Base-by-base conservation (phyloP, 2,329 filamentous ascomycete genomes). In the Penicillium sp. region DNA sequence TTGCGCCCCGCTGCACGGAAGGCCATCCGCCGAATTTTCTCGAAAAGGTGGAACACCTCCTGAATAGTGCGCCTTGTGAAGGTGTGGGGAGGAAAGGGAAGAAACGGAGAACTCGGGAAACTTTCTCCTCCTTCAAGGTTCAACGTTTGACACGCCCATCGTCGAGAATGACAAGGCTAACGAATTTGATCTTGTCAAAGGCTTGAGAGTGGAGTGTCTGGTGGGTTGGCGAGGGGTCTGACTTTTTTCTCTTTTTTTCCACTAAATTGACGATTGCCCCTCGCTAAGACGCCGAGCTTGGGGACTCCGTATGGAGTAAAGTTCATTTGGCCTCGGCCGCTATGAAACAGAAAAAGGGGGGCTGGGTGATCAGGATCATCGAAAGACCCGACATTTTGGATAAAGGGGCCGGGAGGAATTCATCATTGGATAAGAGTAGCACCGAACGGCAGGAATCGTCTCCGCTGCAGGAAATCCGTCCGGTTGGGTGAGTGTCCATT, bases 1-100 rank as follows among this genome's bases (percentile, higher is more conserved):
- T n/a, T 40, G 6, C 34, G 16, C 26, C 29, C 50, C 54, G 51
- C 24, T 48, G 50, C 59, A 52, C 54, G 52, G 61, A 56, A 40
- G 46, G 44, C 9, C 48, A 49, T 55, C 53, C 39, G 49, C 42
- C 26, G 59, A 65, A 64, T 61, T 64, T 65, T 65, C 62, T 62
- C 57, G 62, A 65, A 65, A 37, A 45, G 54, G 51, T 61, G 59
- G 62, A 54, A 48, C 54, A 60, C 51, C 16, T 26, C 33, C 18
- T 42, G 45, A 36, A 42, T 4, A 33, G 14, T 37, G 19, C 24
- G n/a, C 36, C 16, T 28, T 28, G 19, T 33, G 42, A 33, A 33
- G 16, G 42, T 45, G 42, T 45, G 42, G 42, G 19, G 42, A 44
- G 39, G 16, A n/a, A 39, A 36, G 34, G 16, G 42, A 19, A 37